Conservation (phyloP, 305 asterid species). For the Solanum hybrid region DNA sequence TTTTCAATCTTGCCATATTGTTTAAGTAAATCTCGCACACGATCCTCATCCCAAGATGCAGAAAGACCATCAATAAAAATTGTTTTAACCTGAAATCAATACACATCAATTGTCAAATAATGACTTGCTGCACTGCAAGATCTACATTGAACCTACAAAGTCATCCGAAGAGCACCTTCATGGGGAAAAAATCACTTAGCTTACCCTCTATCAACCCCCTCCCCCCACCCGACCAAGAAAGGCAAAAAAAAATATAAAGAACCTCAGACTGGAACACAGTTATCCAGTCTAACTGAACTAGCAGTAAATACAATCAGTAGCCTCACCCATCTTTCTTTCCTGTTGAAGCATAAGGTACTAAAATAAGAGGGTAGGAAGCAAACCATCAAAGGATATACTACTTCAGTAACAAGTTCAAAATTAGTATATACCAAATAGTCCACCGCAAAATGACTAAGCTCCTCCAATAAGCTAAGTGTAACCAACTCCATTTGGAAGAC, state of each 20-base stretch:
- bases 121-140: background rate
- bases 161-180: background rate
- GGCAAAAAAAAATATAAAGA: background rate
- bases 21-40: conserved; percentile 57
- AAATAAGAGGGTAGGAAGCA: background rate
- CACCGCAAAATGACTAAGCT: background rate
- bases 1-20: conserved; percentile 74
- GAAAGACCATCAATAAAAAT: conserved; percentile 93
- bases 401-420: background rate
- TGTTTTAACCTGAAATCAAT: conserved; percentile 66
- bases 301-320: background rate
- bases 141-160: background rate
- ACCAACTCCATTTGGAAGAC: background rate
- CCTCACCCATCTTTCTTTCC: background rate
- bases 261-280: background rate
- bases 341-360: background rate
- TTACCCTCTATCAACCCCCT: background rate
- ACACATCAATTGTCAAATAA: background rate
- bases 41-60: conserved; percentile 88
- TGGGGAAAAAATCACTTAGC: background rate
- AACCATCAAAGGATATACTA: background rate
- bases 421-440: background rate
- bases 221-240: background rate
- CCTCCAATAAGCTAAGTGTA: background rate
- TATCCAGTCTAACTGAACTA: background rate